Base-by-base conservation (phyloP, 2,329 filamentous ascomycete species). In the Colletotrichum lentis region DNA sequence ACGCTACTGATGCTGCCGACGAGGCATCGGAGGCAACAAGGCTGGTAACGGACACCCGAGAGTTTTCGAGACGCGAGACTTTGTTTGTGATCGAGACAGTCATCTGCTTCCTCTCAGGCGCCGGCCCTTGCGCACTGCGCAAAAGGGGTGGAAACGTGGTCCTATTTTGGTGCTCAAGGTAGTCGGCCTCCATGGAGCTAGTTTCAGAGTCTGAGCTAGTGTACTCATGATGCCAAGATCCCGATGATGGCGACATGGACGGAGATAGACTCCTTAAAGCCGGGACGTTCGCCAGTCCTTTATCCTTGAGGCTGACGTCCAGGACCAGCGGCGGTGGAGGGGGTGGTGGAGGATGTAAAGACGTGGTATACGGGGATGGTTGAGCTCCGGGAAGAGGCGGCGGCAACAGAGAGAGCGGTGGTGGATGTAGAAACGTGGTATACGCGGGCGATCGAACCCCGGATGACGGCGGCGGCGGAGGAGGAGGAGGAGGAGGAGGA, bases 71-170 rank as follows among this genome's bases (percentile, higher is more conserved):
- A 54, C 73, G 72, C 31, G 77, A 74, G 37, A 80, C 76, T 74
- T 76, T 78, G 22, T 74, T 66, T n/a, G 75, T 73, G 61, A 80
- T 80, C 2, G 74, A 73, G 56, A 74, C 76, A 44, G 76, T 76
- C 41, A 71, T 56, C 5, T 39, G 49, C 6, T 54, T 65, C 24
- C 70, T 56, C 7, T 53, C 24, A 5, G 57, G 22, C 14, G 47
- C 39, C 14, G 57, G 56, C 18, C 20, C 39, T 49, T 60, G 56
- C 5, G 62, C 68, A 11, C 68, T 71, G 10, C 68, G 70, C 54
- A 70, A 39, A 16, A 71, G 56, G 3, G 69, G 69, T 11, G 69
- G 69, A 35, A 71, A 71, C 3, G 50, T 41, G 7, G 43, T 37
- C 12, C 56, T 43, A 10, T 69, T 65, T 52, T 69, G 62, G 10